Evolutionary conservation across 225 moss, liverwort and hornwort genomes (phyloP).

Genomic region (Pseudoscleropodium purum): DNA sequence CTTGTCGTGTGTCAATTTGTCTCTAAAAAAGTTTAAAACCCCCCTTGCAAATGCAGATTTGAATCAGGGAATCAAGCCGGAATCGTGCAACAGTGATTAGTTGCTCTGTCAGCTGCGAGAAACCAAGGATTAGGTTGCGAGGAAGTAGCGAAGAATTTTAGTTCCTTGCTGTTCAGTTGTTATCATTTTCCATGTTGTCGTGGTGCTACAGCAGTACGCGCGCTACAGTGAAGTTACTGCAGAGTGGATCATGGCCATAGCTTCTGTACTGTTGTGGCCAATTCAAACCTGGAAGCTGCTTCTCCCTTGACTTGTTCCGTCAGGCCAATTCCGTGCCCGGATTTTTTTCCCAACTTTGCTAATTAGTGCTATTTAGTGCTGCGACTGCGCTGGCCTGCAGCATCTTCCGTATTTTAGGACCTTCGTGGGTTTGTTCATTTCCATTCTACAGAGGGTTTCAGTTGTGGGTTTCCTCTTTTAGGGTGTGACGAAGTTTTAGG

Average conservation of each 20-base stretch:
- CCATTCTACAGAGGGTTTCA: not conserved
- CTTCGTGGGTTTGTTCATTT: not conserved
- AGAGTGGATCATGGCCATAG: not conserved
- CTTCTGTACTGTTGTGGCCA: not conserved
- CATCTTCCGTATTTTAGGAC: not conserved
- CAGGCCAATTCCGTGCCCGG: not conserved
- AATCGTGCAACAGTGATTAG: not conserved
- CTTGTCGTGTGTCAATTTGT: not conserved
- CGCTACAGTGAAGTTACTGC: not conserved
- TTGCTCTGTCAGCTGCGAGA: not conserved
- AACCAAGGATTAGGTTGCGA: not conserved
- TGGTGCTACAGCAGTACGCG: not conserved
- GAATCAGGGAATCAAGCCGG: not conserved
- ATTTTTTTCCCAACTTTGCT: not conserved
- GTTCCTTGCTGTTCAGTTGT: not conserved
- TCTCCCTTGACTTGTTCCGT: not conserved
- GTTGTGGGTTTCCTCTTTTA: not conserved
- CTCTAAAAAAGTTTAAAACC: too few relatives aligned
- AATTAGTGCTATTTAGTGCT: not conserved
- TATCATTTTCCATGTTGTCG: not conserved
- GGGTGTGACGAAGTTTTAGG: not conserved
- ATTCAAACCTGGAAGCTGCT: not conserved
- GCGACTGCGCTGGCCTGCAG: not conserved
- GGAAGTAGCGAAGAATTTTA: not conserved
- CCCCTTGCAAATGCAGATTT: not conserved